Evolutionary conservation across 1,284 basidiomycete genomes (phyloP).

Genomic region (Pseudozyma flocculosa): DNA sequence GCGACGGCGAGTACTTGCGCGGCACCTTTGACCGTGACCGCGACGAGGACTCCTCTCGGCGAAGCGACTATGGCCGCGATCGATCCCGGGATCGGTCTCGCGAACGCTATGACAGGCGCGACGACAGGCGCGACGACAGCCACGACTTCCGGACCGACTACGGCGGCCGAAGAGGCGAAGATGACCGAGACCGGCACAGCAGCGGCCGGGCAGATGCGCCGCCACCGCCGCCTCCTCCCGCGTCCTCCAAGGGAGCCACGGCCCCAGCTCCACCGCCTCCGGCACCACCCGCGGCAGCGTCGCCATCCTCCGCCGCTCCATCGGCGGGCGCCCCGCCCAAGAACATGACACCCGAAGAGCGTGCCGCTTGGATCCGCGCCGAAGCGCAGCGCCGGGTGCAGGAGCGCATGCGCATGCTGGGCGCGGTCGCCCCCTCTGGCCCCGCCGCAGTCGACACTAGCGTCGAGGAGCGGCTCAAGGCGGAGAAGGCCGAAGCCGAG

Average conservation of each 20-base stretch:
- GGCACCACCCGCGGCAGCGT: slow-evolving; percentile 60
- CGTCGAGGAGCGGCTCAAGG: slow-evolving; percentile 51
- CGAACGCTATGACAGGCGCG: slow-evolving; percentile 16
- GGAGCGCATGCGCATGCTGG: slow-evolving; percentile 83
- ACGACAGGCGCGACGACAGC: slow-evolving; percentile 8
- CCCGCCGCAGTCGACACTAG: slow-evolving; percentile 40
- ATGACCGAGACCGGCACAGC: slow-evolving; percentile 57
- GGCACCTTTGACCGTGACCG: slow-evolving; percentile 47
- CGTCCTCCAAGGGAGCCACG: slow-evolving; percentile 17
- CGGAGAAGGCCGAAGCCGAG: slow-evolving; percentile 51
- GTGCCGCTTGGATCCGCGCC: slow-evolving; percentile 74
- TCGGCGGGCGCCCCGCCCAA: slow-evolving; percentile 64
- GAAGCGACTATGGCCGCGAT: slow-evolving; percentile 21
- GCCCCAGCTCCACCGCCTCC: slow-evolving; percentile 56
- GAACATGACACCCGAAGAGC: slow-evolving; percentile 82
- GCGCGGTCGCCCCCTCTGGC: slow-evolving; percentile 64
- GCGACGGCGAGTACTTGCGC: slow-evolving; percentile 44
- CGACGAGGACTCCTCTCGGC: slow-evolving; percentile 44
- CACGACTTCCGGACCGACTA: slow-evolving; percentile 57
- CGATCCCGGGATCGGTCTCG: slow-evolving; percentile 60
- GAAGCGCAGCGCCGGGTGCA: slow-evolving; percentile 82
- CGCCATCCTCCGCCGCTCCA: slow-evolving; percentile 61
- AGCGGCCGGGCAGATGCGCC: slow-evolving; percentile 59
- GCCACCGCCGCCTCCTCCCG: slow-evolving; percentile 58
- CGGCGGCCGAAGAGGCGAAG: slow-evolving; percentile 12